These are phyloP conservation scores for Phytophthora colocasiae DNA, from an alignment of 352 stramenopile species.

Conservation along the genomic window DNA sequence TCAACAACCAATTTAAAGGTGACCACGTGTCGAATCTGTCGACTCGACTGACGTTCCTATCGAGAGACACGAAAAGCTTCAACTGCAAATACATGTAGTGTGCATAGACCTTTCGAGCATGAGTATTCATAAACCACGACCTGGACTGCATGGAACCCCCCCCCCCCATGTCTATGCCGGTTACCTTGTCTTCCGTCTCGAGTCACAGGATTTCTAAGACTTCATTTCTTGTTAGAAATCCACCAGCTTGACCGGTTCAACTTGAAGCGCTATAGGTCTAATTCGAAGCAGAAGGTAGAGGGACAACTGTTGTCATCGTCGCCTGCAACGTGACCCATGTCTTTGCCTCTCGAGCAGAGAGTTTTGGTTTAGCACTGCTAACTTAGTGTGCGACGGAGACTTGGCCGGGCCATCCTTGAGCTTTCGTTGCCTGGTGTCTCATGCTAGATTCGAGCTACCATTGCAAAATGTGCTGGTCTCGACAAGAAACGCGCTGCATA, in stretches of 20 bases:
- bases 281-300: not conserved
- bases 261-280: not conserved
- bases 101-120: constrained; percentile 26
- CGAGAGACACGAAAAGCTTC: constrained; percentile 21
- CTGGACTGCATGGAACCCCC: constrained; percentile 1
- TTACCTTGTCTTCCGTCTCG: not conserved
- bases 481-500: constrained; percentile 27
- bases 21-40: constrained; percentile 14
- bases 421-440: constrained; percentile 7
- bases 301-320: constrained; percentile 15
- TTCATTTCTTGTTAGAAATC: not conserved
- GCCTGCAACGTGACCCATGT: not conserved
- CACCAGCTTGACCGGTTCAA: not conserved
- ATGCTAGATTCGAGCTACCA: not conserved
- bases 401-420: not conserved
- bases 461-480: not conserved
- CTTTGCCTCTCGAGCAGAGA: constrained; percentile 11
- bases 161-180: constrained; percentile 20
- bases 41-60: constrained; percentile 7
- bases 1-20: no score
- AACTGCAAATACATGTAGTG: constrained; percentile 27
- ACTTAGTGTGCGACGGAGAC: not conserved
- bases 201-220: no score
- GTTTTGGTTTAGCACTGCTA: not conserved
- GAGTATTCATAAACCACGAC: constrained; percentile 16